Evolutionary conservation across 306 rosid genomes (phyloP).

Genomic region (Acacia confusa): DNA sequence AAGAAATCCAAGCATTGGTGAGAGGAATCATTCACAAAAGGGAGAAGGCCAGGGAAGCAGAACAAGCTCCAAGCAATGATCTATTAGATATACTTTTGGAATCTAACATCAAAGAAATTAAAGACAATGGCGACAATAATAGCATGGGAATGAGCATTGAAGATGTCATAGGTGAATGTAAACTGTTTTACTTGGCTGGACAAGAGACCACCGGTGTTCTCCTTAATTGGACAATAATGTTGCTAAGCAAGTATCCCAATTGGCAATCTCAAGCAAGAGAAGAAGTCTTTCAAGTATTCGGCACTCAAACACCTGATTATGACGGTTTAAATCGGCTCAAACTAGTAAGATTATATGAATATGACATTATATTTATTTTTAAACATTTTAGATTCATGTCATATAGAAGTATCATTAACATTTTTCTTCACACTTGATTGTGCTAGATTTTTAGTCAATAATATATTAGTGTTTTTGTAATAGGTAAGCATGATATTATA

Average conservation of each 20-base stretch:
- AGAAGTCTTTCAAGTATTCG: slow-evolving; percentile 32
- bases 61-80: slow-evolving; percentile 8
- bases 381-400: background rate
- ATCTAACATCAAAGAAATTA: background rate
- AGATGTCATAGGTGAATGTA: slow-evolving; percentile 40
- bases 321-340: slow-evolving; percentile 26
- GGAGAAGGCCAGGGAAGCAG: background rate
- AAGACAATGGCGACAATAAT: background rate
- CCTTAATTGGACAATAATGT: slow-evolving; percentile 38
- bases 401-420: background rate
- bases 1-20: background rate
- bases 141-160: slow-evolving; percentile 23
- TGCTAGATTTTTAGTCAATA: background rate
- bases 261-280: slow-evolving; percentile 45
- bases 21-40: background rate
- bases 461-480: too few relatives aligned
- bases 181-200: slow-evolving; percentile 41
- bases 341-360: background rate
- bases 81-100: slow-evolving; percentile 26
- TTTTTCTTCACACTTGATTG: background rate
- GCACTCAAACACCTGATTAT: slow-evolving; percentile 26
- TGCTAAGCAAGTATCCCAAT: slow-evolving; percentile 13
- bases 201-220: slow-evolving; percentile 40
- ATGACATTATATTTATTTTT: background rate
- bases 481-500: background rate